These are phyloP conservation scores for Angomonas ambiguus DNA, from an alignment of 208 protist genomes.

Conservation along the genomic window DNA sequence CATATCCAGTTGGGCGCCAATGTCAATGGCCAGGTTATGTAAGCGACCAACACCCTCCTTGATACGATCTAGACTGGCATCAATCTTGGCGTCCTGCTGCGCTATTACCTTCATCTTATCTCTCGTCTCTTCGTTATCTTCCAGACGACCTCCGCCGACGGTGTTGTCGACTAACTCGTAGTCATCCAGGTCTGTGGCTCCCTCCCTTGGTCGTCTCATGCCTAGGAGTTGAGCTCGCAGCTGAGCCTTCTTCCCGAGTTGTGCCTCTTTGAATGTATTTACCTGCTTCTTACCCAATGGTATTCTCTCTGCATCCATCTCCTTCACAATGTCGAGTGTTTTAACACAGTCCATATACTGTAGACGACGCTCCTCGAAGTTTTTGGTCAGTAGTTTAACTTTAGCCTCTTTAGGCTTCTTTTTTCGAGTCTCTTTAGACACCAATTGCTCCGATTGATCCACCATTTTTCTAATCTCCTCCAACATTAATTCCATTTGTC, in stretches of 20 bases:
- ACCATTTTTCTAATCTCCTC: constrained; percentile 47
- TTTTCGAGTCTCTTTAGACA: constrained; percentile 38
- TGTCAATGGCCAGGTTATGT: constrained; percentile 46
- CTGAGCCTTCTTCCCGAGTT: constrained; percentile 44
- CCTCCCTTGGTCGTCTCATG: constrained; percentile 24
- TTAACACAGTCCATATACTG: constrained; percentile 49
- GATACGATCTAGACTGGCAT: constrained; percentile 53
- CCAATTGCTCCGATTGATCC: constrained; percentile 29
- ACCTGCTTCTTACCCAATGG: constrained; percentile 22
- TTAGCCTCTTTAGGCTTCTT: constrained; percentile 48
- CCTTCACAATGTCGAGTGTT: constrained; percentile 43
- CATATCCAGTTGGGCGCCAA: constrained; percentile 57
- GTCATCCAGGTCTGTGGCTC: constrained; percentile 17
- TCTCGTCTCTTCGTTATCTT: constrained; percentile 53
- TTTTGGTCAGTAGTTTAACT: constrained; percentile 35
- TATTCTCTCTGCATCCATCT: constrained; percentile 43
- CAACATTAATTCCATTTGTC: constrained; percentile 46
- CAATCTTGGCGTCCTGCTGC: constrained; percentile 58
- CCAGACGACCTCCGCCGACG: constrained; percentile 52
- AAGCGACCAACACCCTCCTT: constrained; percentile 50
- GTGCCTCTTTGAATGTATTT: constrained; percentile 32
- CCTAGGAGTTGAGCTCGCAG: constrained; percentile 48
- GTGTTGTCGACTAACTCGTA: constrained; percentile 41
- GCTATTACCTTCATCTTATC: constrained; percentile 61
- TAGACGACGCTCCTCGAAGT: constrained; percentile 25